Base-by-base conservation (phyloP, 306 rosid genomes). In the Prunus mongolica region DNA sequence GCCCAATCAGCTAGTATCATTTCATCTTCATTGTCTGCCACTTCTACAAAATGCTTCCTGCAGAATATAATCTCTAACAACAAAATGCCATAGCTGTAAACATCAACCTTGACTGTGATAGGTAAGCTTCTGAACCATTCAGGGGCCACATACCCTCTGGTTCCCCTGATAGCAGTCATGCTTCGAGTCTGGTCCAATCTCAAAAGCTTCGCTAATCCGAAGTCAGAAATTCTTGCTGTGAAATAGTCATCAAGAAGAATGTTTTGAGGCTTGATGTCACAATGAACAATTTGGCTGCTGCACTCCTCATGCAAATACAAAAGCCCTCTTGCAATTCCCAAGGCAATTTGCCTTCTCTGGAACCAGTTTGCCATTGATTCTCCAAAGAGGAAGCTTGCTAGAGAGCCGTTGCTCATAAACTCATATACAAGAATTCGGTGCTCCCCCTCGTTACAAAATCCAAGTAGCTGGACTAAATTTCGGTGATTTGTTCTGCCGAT, bases 241-340 rank as follows among this genome's bases (percentile, higher is more conserved):
- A n/a, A 46, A 46, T 10, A 1, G 60, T 54, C 60, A 12, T 84
- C 82, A 0, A 80, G 77, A 8, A 84, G 80, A 27, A 84, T 65
- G 68, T 79, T 80, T 44, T 80, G 63, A 6, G 82, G 82, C 77
- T 84, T 84, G 2, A 84, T 84, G 50, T 84, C 83, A 25, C 85
- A 81, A 16, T 84, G 87, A 12, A 83, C 62, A 16, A 80, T 80
- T 49, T 73, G 82, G 38, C 38, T 4, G 38, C 38, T 32, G 38
- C 38, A 32, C 1, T 32, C 6, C 38, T 32, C 38, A 4, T 32
- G 38, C 38, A 32, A 32, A 32, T 32, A 84, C 11, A 74, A 50
- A 6, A 84, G 67, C 12, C 82, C 87, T 50, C 80, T 77, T 1
- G 80, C 84, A 20, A 34, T 66, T 46, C 76, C 85, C 2, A 57